These are phyloP conservation scores for Piper longum DNA, from an alignment of 164 flowering plant species.

Conservation along the genomic window DNA sequence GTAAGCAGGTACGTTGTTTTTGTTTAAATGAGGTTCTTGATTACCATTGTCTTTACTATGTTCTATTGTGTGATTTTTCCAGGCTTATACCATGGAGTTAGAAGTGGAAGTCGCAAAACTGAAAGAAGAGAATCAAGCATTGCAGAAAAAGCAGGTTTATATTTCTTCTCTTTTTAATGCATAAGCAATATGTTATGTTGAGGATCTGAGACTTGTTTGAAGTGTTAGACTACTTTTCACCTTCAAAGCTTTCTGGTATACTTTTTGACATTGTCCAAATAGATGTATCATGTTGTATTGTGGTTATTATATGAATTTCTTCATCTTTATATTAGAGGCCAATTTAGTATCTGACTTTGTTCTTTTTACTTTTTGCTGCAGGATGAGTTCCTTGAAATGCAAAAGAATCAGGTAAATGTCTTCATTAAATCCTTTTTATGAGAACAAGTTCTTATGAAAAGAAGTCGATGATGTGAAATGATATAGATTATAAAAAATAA, in stretches of 20 bases:
- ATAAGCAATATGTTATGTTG: no score
- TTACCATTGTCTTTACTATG: not conserved
- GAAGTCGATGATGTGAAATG: not conserved
- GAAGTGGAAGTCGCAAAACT: conserved; percentile 84
- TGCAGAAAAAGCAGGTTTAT: conserved; percentile 59
- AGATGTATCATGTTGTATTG: not conserved
- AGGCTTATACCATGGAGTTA: conserved; percentile 94
- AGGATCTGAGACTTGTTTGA: not conserved
- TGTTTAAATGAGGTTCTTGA: not conserved
- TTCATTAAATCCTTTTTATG: no score
- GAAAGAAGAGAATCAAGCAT: conserved; percentile 65
- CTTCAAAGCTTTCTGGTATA: not conserved
- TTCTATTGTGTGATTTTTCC: not conserved
- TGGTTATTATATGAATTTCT: not conserved
- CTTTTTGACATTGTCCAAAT: not conserved
- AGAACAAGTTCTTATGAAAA: no score
- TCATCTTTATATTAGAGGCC: not conserved
- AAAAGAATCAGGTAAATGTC: conserved; percentile 60
- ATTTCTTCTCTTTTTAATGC: not conserved
- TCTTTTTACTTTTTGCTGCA: conserved; percentile 22
- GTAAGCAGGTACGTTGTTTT: conserved; percentile 60
- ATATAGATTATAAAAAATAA: no score
- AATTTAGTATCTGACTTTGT: not conserved
- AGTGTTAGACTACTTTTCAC: not conserved
- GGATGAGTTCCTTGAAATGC: conserved; percentile 60